Evolutionary conservation across 179 eudicot genomes (phyloP).

Genomic region (Silene noctiflora): DNA sequence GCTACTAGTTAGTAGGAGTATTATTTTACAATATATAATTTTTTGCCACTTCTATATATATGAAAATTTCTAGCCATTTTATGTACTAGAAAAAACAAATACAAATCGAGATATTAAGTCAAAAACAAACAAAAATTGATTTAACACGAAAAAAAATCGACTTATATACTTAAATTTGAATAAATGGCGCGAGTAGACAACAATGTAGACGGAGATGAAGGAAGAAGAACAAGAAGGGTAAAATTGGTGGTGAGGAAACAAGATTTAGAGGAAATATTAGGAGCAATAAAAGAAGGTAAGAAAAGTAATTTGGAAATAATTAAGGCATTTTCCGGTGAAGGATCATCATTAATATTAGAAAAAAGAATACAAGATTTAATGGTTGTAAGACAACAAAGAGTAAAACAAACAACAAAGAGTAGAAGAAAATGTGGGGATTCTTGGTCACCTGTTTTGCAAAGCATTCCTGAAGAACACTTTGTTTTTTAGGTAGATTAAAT

Average conservation of each 20-base stretch:
- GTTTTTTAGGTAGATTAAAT: not conserved
- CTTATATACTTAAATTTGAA: not conserved
- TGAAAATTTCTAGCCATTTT: not conserved
- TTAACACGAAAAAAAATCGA: not conserved
- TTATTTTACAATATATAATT: not conserved
- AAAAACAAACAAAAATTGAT: no score
- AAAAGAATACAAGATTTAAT: constrained; percentile 22
- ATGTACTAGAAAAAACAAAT: not conserved
- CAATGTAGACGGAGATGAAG: not conserved
- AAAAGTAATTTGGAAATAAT: constrained; percentile 13
- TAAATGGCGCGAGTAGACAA: constrained; percentile 18
- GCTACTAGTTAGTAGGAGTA: not conserved
- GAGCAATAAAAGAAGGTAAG: constrained; percentile 18
- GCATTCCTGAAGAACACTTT: constrained; percentile 25
- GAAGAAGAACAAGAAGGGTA: constrained; percentile 22
- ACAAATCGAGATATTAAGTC: not conserved
- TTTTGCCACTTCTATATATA: not conserved
- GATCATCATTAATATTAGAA: constrained; percentile 17
- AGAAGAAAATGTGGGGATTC: constrained; percentile 16
- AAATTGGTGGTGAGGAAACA: constrained; percentile 27
- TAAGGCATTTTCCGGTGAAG: constrained; percentile 18
- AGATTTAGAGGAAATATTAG: constrained; percentile 23
- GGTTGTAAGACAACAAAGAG: constrained; percentile 12
- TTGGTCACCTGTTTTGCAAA: constrained; percentile 27
- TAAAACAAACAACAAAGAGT: constrained; percentile 1